Evolutionary conservation across 2,329 filamentous ascomycete species (phyloP).

Genomic region (Neonectria faginata): DNA sequence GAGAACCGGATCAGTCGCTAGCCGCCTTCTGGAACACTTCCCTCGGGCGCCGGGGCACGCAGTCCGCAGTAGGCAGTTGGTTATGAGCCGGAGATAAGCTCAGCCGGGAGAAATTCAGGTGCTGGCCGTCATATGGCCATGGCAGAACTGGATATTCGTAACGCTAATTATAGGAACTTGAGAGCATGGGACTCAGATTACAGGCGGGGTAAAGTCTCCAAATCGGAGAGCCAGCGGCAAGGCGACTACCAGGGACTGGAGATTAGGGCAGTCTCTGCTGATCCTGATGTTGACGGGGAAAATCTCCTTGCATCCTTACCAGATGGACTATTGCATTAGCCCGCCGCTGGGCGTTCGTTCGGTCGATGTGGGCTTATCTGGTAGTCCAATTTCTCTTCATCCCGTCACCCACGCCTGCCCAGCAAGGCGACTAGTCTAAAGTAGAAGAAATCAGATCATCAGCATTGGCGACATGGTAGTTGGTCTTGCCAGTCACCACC

Average conservation of each 20-base stretch:
- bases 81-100: background rate
- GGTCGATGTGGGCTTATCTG: constrained; percentile 3
- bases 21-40: constrained; percentile 36
- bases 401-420: constrained; percentile 5
- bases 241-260: constrained; percentile 1
- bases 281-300: constrained; percentile 15
- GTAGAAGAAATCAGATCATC: constrained; percentile 18
- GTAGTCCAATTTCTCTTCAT: constrained; percentile 18
- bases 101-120: constrained; percentile 4
- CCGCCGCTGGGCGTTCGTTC: constrained; percentile 9
- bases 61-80: constrained; percentile 11
- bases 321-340: constrained; percentile 19
- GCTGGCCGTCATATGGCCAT: background rate
- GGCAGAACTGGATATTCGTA: constrained; percentile 7
- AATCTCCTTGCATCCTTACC: constrained; percentile 7
- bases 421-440: background rate
- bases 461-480: background rate
- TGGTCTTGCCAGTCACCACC: constrained; percentile 2
- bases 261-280: background rate
- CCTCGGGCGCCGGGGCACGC: constrained; percentile 11
- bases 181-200: constrained; percentile 5
- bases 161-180: background rate
- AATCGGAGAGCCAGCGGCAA: constrained; percentile 16
- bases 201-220: constrained; percentile 18
- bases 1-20: constrained; percentile 21